These are phyloP conservation scores for Helicostylum pulchrum DNA, from an alignment of 192 early-diverging fungal genomes.

Conservation along the genomic window DNA sequence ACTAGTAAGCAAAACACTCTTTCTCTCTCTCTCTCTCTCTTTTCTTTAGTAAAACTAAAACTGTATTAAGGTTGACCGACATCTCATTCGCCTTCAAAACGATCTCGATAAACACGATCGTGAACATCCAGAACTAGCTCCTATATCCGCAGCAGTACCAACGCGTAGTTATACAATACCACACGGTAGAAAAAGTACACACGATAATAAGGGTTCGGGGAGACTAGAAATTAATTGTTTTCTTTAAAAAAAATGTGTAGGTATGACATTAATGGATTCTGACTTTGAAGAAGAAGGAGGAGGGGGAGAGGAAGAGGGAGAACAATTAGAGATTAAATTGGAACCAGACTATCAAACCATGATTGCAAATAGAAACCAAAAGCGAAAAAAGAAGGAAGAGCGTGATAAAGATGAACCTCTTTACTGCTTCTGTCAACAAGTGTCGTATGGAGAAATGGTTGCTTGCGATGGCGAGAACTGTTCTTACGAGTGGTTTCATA, in stretches of 20 bases:
- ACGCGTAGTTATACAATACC: conserved; percentile 3
- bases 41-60: background rate
- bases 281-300: background rate
- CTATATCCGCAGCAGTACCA: background rate
- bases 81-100: conserved; percentile 21
- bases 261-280: background rate
- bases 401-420: conserved; percentile 51
- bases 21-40: background rate
- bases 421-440: conserved; percentile 64
- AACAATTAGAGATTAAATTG: background rate
- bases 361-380: conserved; percentile 20
- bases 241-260: background rate
- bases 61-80: conserved; percentile 27
- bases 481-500: conserved; percentile 73
- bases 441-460: conserved; percentile 75
- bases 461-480: conserved; percentile 68
- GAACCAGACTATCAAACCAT: conserved; percentile 16
- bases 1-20: conserved; percentile 19
- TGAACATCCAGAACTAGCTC: conserved; percentile 14
- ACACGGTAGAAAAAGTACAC: conserved; percentile 2
- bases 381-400: conserved; percentile 26
- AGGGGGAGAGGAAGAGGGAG: background rate
- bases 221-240: background rate
- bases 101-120: conserved; percentile 29
- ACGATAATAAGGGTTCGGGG: no score